These are phyloP conservation scores for Recurvomyces mirabilis DNA, from an alignment of 495 filamentous ascomycete species.

Conservation along the genomic window DNA sequence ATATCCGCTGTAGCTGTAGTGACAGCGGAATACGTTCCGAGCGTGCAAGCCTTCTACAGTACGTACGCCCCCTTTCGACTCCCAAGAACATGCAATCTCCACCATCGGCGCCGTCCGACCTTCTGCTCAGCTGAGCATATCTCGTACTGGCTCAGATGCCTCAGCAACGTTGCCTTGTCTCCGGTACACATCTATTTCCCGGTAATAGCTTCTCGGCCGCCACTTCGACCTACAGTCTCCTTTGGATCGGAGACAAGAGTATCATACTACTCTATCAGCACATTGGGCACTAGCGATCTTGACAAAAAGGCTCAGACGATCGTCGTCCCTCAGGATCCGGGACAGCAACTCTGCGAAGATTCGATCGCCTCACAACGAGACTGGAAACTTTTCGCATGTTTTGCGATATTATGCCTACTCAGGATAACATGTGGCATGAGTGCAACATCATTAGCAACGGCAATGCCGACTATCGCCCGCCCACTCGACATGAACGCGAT, in stretches of 20 bases:
- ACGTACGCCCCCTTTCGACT: too few species aligned
- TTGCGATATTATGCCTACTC: background rate
- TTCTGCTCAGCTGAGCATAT: background rate
- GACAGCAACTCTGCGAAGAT: background rate
- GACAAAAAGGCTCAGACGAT: background rate
- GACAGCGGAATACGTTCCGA: too few species aligned
- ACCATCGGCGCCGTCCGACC: background rate
- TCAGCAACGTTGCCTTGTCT: slow-evolving; percentile 4
- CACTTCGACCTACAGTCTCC: background rate
- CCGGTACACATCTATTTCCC: background rate
- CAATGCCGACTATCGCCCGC: background rate
- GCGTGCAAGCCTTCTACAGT: too few species aligned
- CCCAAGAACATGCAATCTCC: too few species aligned
- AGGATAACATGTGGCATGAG: background rate
- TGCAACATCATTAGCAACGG: background rate
- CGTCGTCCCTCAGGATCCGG: background rate
- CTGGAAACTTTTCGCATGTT: background rate
- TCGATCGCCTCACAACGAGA: background rate
- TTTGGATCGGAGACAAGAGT: background rate
- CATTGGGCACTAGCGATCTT: background rate
- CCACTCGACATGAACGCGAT: background rate
- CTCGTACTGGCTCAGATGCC: background rate
- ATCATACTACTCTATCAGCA: background rate
- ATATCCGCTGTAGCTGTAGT: too few species aligned
- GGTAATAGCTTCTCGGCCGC: background rate